Percentiles rank a stretch among this genome's conserved stretches.
phyloP scores from a whole-genome alignment of 495 filamentous ascomycete genomes.

The Penicillium bovifimosum region DNA sequence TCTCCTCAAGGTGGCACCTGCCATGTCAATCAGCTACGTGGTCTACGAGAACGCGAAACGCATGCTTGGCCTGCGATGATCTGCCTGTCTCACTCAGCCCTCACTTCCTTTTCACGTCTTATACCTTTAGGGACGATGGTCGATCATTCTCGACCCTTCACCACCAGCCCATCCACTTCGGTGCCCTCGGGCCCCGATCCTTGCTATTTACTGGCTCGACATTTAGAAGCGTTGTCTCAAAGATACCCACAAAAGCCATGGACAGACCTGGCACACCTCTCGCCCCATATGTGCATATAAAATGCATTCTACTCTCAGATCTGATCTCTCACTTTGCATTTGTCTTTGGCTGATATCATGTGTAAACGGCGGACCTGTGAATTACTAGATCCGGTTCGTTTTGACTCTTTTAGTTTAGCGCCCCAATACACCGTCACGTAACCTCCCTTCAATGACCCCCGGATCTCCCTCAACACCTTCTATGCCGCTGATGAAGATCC shows the following conservation, averaged over 20 bases:
- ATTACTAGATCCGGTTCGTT: too few relatives aligned
- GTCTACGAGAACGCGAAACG: conserved; percentile 95
- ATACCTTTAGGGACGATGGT: neutral
- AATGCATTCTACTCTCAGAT: conserved; percentile 1
- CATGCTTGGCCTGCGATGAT: conserved; percentile 62
- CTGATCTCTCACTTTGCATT: conserved; percentile 11
- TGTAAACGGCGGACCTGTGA: too few relatives aligned
- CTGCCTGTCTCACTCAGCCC: neutral
- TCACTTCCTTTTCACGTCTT: neutral
- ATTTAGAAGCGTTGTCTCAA: neutral
- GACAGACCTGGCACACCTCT: neutral
- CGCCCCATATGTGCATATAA: neutral
- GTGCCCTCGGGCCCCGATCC: neutral
- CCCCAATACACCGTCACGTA: too few relatives aligned
- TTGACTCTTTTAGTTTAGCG: too few relatives aligned
- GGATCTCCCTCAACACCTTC: too few relatives aligned
- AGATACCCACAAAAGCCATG: conserved; percentile 3
- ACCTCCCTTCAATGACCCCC: too few relatives aligned
- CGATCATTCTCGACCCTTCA: neutral
- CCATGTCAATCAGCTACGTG: conserved; percentile 95
- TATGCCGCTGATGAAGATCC: too few relatives aligned
- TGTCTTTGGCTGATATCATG: neutral
- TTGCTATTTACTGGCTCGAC: neutral
- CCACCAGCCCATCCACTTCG: neutral
- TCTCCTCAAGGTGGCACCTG: conserved; percentile 91